Evolutionary conservation across 192 early-diverging fungal species (phyloP).

Genomic region (Lobulomyces angularis): DNA sequence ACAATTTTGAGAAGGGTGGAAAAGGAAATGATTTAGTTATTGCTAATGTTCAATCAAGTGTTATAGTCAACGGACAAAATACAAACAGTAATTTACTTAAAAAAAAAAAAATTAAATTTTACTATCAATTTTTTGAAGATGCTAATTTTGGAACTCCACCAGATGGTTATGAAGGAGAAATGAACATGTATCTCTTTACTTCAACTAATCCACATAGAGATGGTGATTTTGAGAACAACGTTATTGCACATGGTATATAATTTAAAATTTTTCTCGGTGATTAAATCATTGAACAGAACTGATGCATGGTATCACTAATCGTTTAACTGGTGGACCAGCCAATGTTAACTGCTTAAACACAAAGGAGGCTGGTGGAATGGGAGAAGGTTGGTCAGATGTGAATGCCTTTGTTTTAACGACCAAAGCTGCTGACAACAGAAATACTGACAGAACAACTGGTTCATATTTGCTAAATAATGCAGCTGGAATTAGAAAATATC

Average conservation of each 20-base stretch:
- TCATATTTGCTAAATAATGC: slow-evolving; percentile 19
- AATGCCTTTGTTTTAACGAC: slow-evolving; percentile 29
- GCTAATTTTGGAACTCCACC: slow-evolving; percentile 53
- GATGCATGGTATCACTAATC: slow-evolving; percentile 42
- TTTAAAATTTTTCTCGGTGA: neutral
- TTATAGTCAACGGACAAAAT: slow-evolving; percentile 3
- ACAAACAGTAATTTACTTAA: too few species aligned
- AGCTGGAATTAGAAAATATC: slow-evolving; percentile 33
- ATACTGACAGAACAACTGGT: slow-evolving; percentile 23
- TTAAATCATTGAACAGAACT: slow-evolving; percentile 46
- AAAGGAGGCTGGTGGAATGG: slow-evolving; percentile 43
- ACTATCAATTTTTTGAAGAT: too few species aligned
- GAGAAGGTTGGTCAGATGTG: slow-evolving; percentile 40
- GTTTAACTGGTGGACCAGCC: slow-evolving; percentile 46
- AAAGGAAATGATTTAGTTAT: slow-evolving; percentile 33
- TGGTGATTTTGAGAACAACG: slow-evolving; percentile 33
- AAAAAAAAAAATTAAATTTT: too few species aligned
- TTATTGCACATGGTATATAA: too few species aligned
- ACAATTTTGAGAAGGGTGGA: slow-evolving; percentile 45
- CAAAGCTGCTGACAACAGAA: slow-evolving; percentile 15
- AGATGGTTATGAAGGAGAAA: slow-evolving; percentile 34
- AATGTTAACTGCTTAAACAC: slow-evolving; percentile 37
- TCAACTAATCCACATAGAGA: slow-evolving; percentile 29
- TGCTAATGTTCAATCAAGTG: slow-evolving; percentile 35
- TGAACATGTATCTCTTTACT: slow-evolving; percentile 42